Conservation (phyloP, 768 basidiomycete genomes). For the Roridomyces roridus region DNA sequence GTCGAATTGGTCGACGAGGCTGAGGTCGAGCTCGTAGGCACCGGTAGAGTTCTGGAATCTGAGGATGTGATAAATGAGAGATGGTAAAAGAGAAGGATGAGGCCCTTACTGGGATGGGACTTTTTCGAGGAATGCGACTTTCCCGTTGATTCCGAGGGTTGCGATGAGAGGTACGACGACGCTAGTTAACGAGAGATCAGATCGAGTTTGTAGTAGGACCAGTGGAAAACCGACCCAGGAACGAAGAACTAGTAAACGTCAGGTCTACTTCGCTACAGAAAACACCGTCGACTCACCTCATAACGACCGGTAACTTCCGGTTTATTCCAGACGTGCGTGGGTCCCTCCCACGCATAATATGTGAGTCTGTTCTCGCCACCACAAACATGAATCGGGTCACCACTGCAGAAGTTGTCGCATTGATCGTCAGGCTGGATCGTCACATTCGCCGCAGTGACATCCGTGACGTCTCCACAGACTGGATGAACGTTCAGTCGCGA, state of each 20-base stretch:
- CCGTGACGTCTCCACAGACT: constrained; percentile 75
- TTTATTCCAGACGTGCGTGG: constrained; percentile 66
- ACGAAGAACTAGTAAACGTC: constrained; percentile 35
- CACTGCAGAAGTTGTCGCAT: constrained; percentile 63
- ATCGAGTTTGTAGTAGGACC: background rate
- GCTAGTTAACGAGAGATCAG: constrained; percentile 35
- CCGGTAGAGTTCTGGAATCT: constrained; percentile 72
- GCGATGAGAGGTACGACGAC: constrained; percentile 76
- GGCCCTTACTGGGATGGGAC: constrained; percentile 54
- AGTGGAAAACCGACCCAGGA: constrained; percentile 28
- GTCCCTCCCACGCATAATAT: constrained; percentile 60
- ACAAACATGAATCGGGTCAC: constrained; percentile 73
- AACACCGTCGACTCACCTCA: constrained; percentile 53
- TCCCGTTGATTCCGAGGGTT: constrained; percentile 82
- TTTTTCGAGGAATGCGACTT: constrained; percentile 83
- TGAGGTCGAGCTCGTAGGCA: constrained; percentile 78
- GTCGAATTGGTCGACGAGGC: constrained; percentile 52
- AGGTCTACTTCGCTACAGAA: background rate
- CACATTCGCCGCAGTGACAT: constrained; percentile 44
- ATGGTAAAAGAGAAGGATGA: background rate
- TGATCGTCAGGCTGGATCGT: constrained; percentile 38
- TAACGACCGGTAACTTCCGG: constrained; percentile 72
- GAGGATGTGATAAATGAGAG: background rate
- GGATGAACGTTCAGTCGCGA: background rate
- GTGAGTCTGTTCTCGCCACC: constrained; percentile 62